Base-by-base conservation (phyloP, 2,329 filamentous ascomycete genomes). In the Sodiomyces alkalinus region DNA sequence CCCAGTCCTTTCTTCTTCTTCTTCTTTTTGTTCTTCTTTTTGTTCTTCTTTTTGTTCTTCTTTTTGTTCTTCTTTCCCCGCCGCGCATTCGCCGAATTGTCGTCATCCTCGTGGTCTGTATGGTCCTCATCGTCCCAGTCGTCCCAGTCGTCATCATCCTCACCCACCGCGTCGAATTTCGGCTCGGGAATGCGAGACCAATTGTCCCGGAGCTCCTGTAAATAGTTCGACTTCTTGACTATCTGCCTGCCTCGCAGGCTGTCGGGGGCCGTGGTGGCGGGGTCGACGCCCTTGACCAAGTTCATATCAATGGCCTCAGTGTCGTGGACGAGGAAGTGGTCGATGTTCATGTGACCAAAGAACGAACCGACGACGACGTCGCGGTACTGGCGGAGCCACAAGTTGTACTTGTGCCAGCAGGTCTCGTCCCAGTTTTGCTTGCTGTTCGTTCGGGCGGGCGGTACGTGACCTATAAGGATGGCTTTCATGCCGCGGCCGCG, bases 291-390 rank as follows among this genome's bases (percentile, higher is more conserved):
- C 23, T 52, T 38, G 7, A 58, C 34, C 2, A 60, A 53, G 16
- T 58, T 54, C 26, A 83, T 63, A 35, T 80, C 64, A 30, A 94
- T 64, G 1, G 92, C 69, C 22, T 79, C 64, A 32, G 74, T 81
- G 48, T 96, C 87, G 42, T 93, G 82, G 11, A 98, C 58, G 45
- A 96, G 68, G 52, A 98, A 98, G 51, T 98, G 90, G 43, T 98
- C 90, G 39, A 94, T 80, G 46, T 98, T 98, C 90, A 98, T 96
- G 49, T 98, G 90, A 2, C 87, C 90, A 45, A 80, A 98, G 5
- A 92, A 46, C 16, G 73, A 74, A 9, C 70, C 74, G 13, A 86
- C 65, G 13, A 98, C 65, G 20, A 98, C 77, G 49, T 98, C 90
- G 19, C 90, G 79, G 51, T 85, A 98, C 49, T 92, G 83, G 40